Base-by-base conservation (phyloP, 352 stramenopile genomes). In the Globisporangium lucens region DNA sequence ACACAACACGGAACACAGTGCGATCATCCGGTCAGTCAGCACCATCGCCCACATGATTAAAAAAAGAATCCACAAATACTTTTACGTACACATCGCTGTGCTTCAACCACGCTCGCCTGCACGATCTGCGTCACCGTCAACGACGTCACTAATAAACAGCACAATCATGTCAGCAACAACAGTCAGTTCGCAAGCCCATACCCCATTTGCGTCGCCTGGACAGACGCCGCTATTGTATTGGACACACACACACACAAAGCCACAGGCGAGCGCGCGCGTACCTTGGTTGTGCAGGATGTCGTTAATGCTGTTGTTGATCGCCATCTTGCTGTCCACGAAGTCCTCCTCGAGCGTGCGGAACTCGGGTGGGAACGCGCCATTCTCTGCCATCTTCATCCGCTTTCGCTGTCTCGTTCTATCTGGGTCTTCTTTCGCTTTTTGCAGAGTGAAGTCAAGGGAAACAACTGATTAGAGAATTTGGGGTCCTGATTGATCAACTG, bases 291-390 rank as follows among this genome's bases (percentile, higher is more conserved):
- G 73, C 46, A 89, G 56, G 8, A 93, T 84, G 20, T 84, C 78
- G 61, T 82, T 85, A 60, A 93, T 82, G 56, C 66, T 79, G 75
- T 93, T 91, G 73, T 93, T 93, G 60, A 93, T 90, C 27, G 81
- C 74, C 66, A 90, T 90, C 74, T 93, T 93, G 74, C 79, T 83
- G 51, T 93, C 83, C 56, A 93, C 80, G 58, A 90, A 93, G 71
- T 93, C 83, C 66, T 89, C 85, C 72, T 91, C 85, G 24, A 91
- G 78, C 57, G 79, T 83, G 60, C 77, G 71, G 67, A 93, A 93
- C 68, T 87, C 76, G 6, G 73, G 66, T 30, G 81, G 81, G 65
- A 90, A 77, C 49, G 75, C 75, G 62, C 62, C 62, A 20, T 43
- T 64, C 43, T 61, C 74, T 63, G 70, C 68, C 72, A 77, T 77